Conservation (phyloP, 805 yeast species). For the Novakomyces olei region DNA sequence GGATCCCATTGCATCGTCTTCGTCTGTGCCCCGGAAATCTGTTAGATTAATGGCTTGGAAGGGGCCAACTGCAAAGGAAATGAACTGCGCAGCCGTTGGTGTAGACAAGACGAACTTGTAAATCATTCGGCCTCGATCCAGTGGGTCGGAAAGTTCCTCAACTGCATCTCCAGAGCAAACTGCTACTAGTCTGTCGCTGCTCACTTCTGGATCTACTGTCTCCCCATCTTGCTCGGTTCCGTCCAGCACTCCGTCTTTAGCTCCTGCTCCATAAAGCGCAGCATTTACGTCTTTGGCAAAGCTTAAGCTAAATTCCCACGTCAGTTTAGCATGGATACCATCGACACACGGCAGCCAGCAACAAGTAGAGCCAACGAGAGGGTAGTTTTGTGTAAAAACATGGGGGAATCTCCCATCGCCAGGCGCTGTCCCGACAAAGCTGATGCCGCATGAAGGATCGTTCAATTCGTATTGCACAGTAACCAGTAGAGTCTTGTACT, state of each 20-base stretch:
- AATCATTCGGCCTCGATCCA: conserved; percentile 51
- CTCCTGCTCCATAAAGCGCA: conserved; percentile 7
- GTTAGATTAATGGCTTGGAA: conserved; percentile 43
- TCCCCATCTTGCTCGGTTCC: conserved; percentile 17
- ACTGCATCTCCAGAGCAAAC: conserved; percentile 26
- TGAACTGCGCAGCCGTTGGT: conserved; percentile 81
- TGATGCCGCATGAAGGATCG: conserved; percentile 28
- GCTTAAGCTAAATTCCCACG: conserved; percentile 80
- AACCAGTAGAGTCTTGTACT: background rate
- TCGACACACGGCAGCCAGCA: conserved; percentile 98
- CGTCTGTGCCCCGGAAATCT: conserved; percentile 20
- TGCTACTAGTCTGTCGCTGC: too few species aligned
- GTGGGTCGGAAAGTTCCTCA: conserved; percentile 42
- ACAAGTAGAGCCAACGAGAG: conserved; percentile 59
- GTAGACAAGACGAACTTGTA: conserved; percentile 52
- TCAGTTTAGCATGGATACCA: conserved; percentile 61
- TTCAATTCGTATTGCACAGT: background rate
- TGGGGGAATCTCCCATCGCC: conserved; percentile 38
- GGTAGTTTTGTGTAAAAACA: conserved; percentile 65
- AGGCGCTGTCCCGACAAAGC: conserved; percentile 38
- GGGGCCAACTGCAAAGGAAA: conserved; percentile 88
- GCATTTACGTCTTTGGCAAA: conserved; percentile 33
- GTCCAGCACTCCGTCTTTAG: conserved; percentile 9
- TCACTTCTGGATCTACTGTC: conserved; percentile 19
- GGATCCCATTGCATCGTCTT: conserved; percentile 13